phyloP scores from a whole-genome alignment of 1,139 yeast species.

The Lodderomyces oxycetoniae region DNA sequence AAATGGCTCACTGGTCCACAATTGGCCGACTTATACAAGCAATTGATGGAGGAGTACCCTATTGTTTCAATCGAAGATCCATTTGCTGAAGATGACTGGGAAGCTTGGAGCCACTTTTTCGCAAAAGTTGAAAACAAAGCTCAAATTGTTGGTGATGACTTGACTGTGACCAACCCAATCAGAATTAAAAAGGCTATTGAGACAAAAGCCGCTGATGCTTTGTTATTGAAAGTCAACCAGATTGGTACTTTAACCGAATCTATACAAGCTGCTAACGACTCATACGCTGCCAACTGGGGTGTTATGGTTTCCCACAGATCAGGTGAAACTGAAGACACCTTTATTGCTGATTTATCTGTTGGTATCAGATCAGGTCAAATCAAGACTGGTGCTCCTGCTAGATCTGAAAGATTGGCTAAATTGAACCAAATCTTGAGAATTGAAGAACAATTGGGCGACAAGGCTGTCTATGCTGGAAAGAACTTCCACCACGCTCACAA shows the following conservation, averaged over 20 bases:
- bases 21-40: conserved; percentile 77
- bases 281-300: conserved; percentile 93
- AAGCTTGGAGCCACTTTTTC: conserved; percentile 87
- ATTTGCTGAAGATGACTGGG: conserved; percentile 99
- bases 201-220: conserved; percentile 88
- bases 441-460: conserved; percentile 95
- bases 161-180: conserved; percentile 94
- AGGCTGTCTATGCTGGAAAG: conserved; percentile 90
- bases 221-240: conserved; percentile 93
- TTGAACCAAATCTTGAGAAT: conserved; percentile 94
- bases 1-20: conserved; percentile 86
- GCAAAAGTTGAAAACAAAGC: conserved; percentile 59
- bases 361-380: conserved; percentile 97
- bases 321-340: conserved; percentile 98
- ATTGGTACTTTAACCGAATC: conserved; percentile 90
- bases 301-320: conserved; percentile 98
- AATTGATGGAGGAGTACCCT: conserved; percentile 83
- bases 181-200: conserved; percentile 93
- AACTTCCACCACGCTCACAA: conserved; percentile 59
- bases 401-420: conserved; percentile 98
- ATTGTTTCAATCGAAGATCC: conserved; percentile 97
- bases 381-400: conserved; percentile 99
- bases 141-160: conserved; percentile 95
- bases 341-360: conserved; percentile 93
- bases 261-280: conserved; percentile 86